These are phyloP conservation scores for Bryoerythrophyllum caledonicum DNA, from an alignment of 225 moss, liverwort and hornwort genomes.

Conservation along the genomic window DNA sequence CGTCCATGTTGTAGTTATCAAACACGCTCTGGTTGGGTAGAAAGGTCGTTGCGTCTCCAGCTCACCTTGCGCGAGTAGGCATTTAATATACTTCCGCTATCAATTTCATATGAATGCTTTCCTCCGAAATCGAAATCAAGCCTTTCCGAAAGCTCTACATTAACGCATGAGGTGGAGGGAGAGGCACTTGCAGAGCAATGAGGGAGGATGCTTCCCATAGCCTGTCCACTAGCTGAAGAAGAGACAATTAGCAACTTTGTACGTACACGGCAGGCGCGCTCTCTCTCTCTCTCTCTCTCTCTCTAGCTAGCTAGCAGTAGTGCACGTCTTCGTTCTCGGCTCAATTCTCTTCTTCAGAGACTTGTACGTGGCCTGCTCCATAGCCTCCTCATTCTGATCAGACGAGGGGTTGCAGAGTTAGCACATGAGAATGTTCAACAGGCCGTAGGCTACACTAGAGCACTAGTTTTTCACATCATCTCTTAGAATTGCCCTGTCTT, in stretches of 20 bases:
- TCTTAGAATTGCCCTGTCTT: not conserved
- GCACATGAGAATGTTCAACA: slow-evolving; percentile 25
- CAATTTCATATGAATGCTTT: slow-evolving; percentile 19
- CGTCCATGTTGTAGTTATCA: slow-evolving; percentile 33
- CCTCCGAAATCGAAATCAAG: not conserved
- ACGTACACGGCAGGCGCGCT: not conserved
- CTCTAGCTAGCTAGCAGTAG: too few relatives aligned
- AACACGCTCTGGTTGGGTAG: slow-evolving; percentile 37
- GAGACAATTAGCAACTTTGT: not conserved
- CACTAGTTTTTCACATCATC: too few relatives aligned
- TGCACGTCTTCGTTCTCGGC: not conserved
- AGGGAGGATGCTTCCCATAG: slow-evolving; percentile 1
- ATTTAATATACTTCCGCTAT: slow-evolving; percentile 17
- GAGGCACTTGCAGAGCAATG: not conserved
- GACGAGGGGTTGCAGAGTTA: slow-evolving; percentile 5
- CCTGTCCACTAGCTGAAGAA: not conserved
- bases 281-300: not conserved
- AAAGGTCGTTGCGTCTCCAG: slow-evolving; percentile 39
- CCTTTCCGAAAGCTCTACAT: slow-evolving; percentile 10
- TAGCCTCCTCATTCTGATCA: slow-evolving; percentile 14
- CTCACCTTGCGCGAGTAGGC: slow-evolving; percentile 28
- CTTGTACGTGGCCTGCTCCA: slow-evolving; percentile 8
- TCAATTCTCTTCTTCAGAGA: not conserved
- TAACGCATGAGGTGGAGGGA: not conserved
- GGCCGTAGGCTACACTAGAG: not conserved